A percentile compares a stretch with the other conserved stretches of the same genome.
These are phyloP conservation scores for Diplodia seriata DNA, from an alignment of 2,329 filamentous ascomycete species.

Conservation along the genomic window DNA sequence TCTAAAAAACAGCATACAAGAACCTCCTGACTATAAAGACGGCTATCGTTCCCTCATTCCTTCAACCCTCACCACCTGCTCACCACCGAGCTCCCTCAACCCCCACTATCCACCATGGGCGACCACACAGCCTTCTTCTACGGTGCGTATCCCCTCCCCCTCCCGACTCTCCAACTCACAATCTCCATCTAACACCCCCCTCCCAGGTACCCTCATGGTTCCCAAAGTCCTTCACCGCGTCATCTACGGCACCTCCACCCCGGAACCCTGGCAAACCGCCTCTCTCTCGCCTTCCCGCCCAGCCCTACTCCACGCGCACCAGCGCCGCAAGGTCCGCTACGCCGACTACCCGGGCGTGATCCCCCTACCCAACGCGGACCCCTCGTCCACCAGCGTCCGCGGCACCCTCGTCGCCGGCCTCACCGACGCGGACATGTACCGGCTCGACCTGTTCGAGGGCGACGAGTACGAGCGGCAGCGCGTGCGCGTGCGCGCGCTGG, in stretches of 20 bases:
- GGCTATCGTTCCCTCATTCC: neutral
- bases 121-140: slow-evolving; percentile 68
- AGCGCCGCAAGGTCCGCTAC: slow-evolving; percentile 70
- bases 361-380: slow-evolving; percentile 33
- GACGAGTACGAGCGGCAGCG: slow-evolving; percentile 67
- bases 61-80: neutral
- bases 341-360: slow-evolving; percentile 86
- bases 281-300: slow-evolving; percentile 69
- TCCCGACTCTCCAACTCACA: neutral
- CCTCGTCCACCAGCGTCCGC: slow-evolving; percentile 60
- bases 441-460: slow-evolving; percentile 85
- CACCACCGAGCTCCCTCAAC: neutral
- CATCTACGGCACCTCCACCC: slow-evolving; percentile 68
- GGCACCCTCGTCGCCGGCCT: slow-evolving; percentile 79
- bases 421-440: slow-evolving; percentile 75
- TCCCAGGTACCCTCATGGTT: slow-evolving; percentile 73
- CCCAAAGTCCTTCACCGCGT: slow-evolving; percentile 85
- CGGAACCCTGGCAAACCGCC: slow-evolving; percentile 54
- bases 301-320: slow-evolving; percentile 76
- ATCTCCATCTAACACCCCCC: neutral
- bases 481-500: slow-evolving; percentile 55
- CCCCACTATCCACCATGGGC: slow-evolving; percentile 4
- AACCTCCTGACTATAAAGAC: neutral
- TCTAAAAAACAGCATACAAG: neutral
- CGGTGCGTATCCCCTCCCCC: slow-evolving; percentile 47